Percentiles rank a stretch among this genome's conserved stretches.
Evolutionary conservation across 2,329 filamentous ascomycete genomes (phyloP).

Genomic region (Cladosporium cucumerinum): DNA sequence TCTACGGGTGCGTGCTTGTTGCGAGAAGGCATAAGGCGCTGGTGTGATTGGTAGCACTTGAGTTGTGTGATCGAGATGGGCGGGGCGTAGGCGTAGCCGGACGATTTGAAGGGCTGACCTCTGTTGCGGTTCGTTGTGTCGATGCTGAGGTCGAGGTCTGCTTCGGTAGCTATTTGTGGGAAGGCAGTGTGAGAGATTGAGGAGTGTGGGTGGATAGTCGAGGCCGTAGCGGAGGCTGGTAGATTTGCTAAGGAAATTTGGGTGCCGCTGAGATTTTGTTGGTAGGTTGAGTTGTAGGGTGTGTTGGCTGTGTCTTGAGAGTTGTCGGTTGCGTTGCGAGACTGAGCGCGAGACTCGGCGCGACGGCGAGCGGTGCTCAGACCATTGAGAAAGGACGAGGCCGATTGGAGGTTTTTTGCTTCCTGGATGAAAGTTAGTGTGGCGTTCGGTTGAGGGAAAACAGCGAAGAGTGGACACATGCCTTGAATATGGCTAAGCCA

Average conservation of each 20-base stretch:
- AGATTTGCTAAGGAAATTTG: not conserved
- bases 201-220: slow-evolving; percentile 17
- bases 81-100: slow-evolving; percentile 32
- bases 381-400: slow-evolving; percentile 34
- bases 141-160: slow-evolving; percentile 14
- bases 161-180: slow-evolving; percentile 2
- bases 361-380: slow-evolving; percentile 32
- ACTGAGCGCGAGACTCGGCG: slow-evolving; percentile 27
- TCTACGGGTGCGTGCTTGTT: slow-evolving; percentile 35
- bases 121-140: slow-evolving; percentile 26
- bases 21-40: slow-evolving; percentile 25
- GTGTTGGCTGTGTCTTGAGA: slow-evolving; percentile 14
- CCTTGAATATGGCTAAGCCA: slow-evolving; percentile 35
- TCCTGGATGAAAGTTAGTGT: slow-evolving; percentile 23
- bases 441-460: not conserved
- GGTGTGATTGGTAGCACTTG: slow-evolving; percentile 31
- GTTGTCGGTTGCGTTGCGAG: slow-evolving; percentile 17
- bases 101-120: slow-evolving; percentile 33
- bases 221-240: slow-evolving; percentile 1
- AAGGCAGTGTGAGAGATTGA: slow-evolving; percentile 19
- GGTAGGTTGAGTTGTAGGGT: slow-evolving; percentile 7
- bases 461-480: slow-evolving; percentile 15
- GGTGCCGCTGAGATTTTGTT: slow-evolving; percentile 14
- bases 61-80: slow-evolving; percentile 29
- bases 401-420: slow-evolving; percentile 33